Conservation (phyloP, 2,329 filamentous ascomycete species). For the Xylaria sp. region DNA sequence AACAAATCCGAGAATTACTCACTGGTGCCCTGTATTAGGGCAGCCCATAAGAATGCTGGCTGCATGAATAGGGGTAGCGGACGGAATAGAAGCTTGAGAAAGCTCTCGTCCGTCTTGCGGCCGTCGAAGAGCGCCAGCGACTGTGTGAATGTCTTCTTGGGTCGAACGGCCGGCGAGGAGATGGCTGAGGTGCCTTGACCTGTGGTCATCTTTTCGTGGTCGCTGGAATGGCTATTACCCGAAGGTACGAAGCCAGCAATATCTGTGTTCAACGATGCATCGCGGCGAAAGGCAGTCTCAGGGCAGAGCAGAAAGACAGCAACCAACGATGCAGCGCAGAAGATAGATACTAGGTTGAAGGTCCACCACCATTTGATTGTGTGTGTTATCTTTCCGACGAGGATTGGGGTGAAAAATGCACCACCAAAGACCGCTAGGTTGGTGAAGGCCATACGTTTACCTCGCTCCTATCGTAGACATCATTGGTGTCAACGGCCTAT, state of each 20-base stretch:
- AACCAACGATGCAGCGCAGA: conserved; percentile 75
- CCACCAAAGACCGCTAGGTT: conserved; percentile 68
- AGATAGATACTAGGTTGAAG: conserved; percentile 89
- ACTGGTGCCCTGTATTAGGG: conserved; percentile 80
- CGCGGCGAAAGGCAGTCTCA: conserved; percentile 81
- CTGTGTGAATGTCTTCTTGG: conserved; percentile 67
- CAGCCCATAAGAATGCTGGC: conserved; percentile 83
- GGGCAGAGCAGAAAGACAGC: conserved; percentile 82
- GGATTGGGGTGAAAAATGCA: conserved; percentile 78
- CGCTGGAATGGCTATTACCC: conserved; percentile 15
- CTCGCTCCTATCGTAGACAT: conserved; percentile 66
- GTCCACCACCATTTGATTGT: conserved; percentile 85
- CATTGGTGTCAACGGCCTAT: not conserved
- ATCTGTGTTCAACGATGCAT: conserved; percentile 75
- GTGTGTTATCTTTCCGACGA: conserved; percentile 86
- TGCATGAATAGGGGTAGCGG: conserved; percentile 87
- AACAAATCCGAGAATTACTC: not conserved
- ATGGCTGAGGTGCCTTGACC: not conserved
- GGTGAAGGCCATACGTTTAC: conserved; percentile 85
- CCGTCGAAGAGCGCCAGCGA: conserved; percentile 79
- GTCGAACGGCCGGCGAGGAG: conserved; percentile 43
- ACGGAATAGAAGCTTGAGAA: conserved; percentile 71
- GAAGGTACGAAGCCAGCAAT: conserved; percentile 51
- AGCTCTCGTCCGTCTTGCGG: conserved; percentile 80
- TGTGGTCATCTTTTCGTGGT: conserved; percentile 10